Percentiles rank a stretch among this genome's conserved stretches.
These are phyloP conservation scores for Madurella fahalii DNA, from an alignment of 2,329 filamentous ascomycete species.

Conservation along the genomic window DNA sequence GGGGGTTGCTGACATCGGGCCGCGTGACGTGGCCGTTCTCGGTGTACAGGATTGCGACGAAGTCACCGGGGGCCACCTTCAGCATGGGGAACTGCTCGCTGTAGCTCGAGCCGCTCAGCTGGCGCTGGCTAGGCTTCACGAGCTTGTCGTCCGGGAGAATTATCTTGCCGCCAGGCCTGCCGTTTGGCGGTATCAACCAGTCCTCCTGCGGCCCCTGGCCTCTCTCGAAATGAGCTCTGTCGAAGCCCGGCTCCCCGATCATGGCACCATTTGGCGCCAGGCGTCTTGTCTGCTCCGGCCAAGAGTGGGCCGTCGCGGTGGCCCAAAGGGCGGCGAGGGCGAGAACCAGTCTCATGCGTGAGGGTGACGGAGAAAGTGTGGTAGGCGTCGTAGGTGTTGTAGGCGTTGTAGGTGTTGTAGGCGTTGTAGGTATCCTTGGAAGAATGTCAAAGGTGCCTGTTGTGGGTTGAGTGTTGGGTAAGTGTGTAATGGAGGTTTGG, in stretches of 20 bases:
- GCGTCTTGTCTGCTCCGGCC: conserved; percentile 72
- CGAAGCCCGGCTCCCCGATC: conserved; percentile 65
- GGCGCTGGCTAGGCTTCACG: conserved; percentile 61
- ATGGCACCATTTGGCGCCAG: conserved; percentile 73
- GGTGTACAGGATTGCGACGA: conserved; percentile 62
- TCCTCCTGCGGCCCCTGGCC: conserved; percentile 40
- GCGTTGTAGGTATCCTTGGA: neutral
- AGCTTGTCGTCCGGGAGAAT: conserved; percentile 52
- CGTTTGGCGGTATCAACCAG: conserved; percentile 37
- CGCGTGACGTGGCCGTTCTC: conserved; percentile 75
- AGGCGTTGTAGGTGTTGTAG: neutral
- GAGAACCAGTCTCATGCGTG: too few relatives aligned
- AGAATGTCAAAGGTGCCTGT: neutral
- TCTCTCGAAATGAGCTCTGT: conserved; percentile 65
- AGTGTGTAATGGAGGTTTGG: neutral
- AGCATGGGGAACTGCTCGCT: conserved; percentile 60
- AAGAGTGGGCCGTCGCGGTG: conserved; percentile 61
- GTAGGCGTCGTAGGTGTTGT: neutral
- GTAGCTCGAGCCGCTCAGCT: conserved; percentile 44
- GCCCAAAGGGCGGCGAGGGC: conserved; percentile 32
- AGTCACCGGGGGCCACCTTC: conserved; percentile 54
- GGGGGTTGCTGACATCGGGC: conserved; percentile 44
- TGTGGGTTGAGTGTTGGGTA: neutral
- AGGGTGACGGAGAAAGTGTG: neutral
- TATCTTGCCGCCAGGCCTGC: conserved; percentile 41